Evolutionary conservation across 2,329 filamentous ascomycete genomes (phyloP).

Genomic region (Clonostachys sp.): DNA sequence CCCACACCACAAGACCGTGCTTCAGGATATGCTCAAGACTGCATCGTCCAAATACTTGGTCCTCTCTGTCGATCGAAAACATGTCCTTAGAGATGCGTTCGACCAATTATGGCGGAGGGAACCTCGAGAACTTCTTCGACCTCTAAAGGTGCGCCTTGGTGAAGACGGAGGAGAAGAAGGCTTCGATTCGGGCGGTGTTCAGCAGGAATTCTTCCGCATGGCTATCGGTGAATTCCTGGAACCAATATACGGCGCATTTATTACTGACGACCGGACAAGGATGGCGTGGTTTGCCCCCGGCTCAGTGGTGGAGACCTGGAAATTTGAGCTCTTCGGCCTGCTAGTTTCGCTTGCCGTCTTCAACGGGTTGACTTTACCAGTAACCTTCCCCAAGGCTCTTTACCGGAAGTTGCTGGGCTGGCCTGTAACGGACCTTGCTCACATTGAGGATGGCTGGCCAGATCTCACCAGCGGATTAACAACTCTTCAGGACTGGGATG

Average conservation of each 20-base stretch:
- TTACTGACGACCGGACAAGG: conserved; percentile 67
- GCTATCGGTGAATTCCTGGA: conserved; percentile 76
- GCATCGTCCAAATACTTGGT: conserved; percentile 69
- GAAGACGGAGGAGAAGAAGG: conserved; percentile 82
- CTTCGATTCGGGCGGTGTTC: conserved; percentile 89
- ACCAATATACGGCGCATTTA: conserved; percentile 76
- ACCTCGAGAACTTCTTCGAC: conserved; percentile 74
- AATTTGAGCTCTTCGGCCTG: conserved; percentile 84
- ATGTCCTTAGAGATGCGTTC: conserved; percentile 69
- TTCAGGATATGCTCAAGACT: conserved; percentile 59
- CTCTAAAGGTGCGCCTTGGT: conserved; percentile 83
- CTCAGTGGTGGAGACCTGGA: conserved; percentile 78
- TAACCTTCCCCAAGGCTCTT: conserved; percentile 81
- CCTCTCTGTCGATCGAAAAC: conserved; percentile 61
- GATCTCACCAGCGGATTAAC: conserved; percentile 72
- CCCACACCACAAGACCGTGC: conserved; percentile 52
- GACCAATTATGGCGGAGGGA: conserved; percentile 89
- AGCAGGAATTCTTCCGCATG: conserved; percentile 92
- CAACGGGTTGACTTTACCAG: conserved; percentile 85
- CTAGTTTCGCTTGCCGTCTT: conserved; percentile 88
- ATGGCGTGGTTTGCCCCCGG: conserved; percentile 87
- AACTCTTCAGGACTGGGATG: conserved; percentile 70
- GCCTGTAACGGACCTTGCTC: conserved; percentile 64
- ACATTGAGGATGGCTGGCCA: conserved; percentile 86
- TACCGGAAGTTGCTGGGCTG: conserved; percentile 75